These are phyloP conservation scores for Rachicladosporium sp. DNA, from an alignment of 2,329 filamentous ascomycete genomes.

Conservation along the genomic window DNA sequence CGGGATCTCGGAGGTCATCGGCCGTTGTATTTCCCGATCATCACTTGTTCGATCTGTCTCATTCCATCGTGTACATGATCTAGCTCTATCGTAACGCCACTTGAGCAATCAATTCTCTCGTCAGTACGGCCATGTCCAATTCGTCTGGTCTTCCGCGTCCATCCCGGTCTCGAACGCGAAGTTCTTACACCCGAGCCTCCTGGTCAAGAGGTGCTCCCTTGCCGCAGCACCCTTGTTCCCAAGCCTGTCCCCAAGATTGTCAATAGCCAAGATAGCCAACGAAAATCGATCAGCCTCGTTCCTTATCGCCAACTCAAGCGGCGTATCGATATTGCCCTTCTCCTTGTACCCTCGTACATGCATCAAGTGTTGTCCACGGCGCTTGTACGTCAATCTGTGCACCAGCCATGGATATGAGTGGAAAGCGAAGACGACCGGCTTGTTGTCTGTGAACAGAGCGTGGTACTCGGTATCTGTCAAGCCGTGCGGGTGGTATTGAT, in stretches of 20 bases:
- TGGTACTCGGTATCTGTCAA: constrained; percentile 54
- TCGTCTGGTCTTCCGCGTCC: constrained; percentile 52
- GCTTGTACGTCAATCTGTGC: constrained; percentile 64
- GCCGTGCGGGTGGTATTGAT: constrained; percentile 60
- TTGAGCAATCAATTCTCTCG: no score
- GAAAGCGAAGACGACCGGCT: constrained; percentile 71
- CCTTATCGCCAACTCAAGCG: constrained; percentile 63
- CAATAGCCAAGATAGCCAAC: constrained; percentile 64
- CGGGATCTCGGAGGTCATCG: no score
- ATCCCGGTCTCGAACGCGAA: constrained; percentile 58
- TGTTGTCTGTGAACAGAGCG: constrained; percentile 59
- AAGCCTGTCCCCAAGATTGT: constrained; percentile 46
- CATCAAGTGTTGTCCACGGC: constrained; percentile 53
- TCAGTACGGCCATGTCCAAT: constrained; percentile 52
- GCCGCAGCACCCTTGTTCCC: constrained; percentile 51
- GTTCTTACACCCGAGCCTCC: constrained; percentile 51
- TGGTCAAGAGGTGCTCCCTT: constrained; percentile 51
- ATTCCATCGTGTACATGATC: no score
- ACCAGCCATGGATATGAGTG: constrained; percentile 73
- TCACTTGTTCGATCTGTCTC: no score
- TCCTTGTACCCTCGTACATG: constrained; percentile 70
- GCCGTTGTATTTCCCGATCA: no score
- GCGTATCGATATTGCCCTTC: constrained; percentile 76
- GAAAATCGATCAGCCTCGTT: constrained; percentile 69
- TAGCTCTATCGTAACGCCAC: no score